phyloP scores from a whole-genome alignment of 2,329 filamentous ascomycete genomes.

The Gnomoniopsis sp. region DNA sequence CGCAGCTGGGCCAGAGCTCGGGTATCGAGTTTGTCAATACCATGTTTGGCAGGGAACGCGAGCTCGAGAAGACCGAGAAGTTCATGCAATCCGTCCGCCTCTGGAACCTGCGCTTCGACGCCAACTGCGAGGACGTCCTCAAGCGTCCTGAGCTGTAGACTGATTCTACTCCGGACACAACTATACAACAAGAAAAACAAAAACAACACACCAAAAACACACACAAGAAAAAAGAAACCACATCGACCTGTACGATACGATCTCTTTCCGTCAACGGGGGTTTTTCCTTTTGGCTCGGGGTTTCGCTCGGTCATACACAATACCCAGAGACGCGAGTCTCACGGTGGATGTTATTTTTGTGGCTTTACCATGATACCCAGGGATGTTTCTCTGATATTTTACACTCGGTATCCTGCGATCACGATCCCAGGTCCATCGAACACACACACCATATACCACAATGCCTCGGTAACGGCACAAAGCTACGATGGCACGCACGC shows the following conservation, averaged over 20 bases:
- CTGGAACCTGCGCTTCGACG: slow-evolving; percentile 92
- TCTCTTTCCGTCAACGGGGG: slow-evolving; percentile 12
- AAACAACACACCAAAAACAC: slow-evolving; percentile 4
- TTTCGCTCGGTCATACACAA: slow-evolving; percentile 9
- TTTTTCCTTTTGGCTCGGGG: slow-evolving; percentile 8
- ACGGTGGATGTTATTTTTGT: slow-evolving; percentile 17
- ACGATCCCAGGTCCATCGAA: not conserved
- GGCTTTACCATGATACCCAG: slow-evolving; percentile 19
- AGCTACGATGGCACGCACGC: not conserved
- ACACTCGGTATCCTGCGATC: not conserved
- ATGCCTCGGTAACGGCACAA: not conserved
- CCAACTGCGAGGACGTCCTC: slow-evolving; percentile 91
- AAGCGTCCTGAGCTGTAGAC: slow-evolving; percentile 53
- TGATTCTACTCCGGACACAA: not conserved
- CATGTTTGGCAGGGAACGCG: slow-evolving; percentile 87
- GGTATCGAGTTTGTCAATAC: slow-evolving; percentile 95
- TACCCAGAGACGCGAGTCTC: slow-evolving; percentile 17
- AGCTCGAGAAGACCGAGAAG: slow-evolving; percentile 85
- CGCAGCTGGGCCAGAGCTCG: slow-evolving; percentile 83
- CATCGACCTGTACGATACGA: slow-evolving; percentile 15
- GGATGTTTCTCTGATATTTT: slow-evolving; percentile 8
- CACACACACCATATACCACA: not conserved
- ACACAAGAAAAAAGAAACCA: not conserved
- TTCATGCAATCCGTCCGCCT: slow-evolving; percentile 85
- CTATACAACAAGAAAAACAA: not conserved